Percentiles rank a stretch among this genome's conserved stretches.
These are phyloP conservation scores for Leucocoprinus leucothites DNA, from an alignment of 768 basidiomycete species.

Conservation along the genomic window DNA sequence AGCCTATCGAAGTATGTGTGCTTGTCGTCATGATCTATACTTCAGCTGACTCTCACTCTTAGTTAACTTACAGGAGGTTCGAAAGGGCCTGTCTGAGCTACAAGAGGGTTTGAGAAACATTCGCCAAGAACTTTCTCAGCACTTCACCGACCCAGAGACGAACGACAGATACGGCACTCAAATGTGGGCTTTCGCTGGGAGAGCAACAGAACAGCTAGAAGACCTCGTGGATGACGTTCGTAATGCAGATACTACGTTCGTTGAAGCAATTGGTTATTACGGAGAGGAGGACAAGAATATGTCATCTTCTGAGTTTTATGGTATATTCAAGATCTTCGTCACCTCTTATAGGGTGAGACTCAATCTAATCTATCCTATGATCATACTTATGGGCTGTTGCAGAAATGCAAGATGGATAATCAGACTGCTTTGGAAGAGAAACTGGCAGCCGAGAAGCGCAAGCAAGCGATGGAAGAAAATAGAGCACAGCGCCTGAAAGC, in stretches of 20 bases:
- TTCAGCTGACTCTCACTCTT: conserved; percentile 10
- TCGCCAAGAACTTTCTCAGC: conserved; percentile 72
- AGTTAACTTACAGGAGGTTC: conserved; percentile 88
- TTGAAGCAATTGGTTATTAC: conserved; percentile 85
- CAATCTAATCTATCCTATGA: neutral
- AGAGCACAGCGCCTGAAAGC: conserved; percentile 52
- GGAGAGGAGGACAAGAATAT: conserved; percentile 90
- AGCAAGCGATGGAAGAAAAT: conserved; percentile 62
- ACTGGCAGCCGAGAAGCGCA: conserved; percentile 63
- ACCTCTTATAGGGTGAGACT: conserved; percentile 80
- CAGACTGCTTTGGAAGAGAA: conserved; percentile 70
- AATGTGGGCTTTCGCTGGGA: conserved; percentile 89
- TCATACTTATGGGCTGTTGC: neutral
- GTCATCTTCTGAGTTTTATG: conserved; percentile 91
- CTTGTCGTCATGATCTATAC: neutral
- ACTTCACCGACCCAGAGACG: conserved; percentile 71
- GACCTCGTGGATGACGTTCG: conserved; percentile 87
- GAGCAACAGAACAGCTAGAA: conserved; percentile 70
- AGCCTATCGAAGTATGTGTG: conserved; percentile 76
- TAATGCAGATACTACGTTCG: conserved; percentile 78
- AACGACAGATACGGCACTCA: conserved; percentile 81
- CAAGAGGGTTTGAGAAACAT: conserved; percentile 77
- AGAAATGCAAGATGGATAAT: conserved; percentile 91
- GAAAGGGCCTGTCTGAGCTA: conserved; percentile 70
- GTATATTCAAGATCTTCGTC: conserved; percentile 94